Base-by-base conservation (phyloP, 1,284 basidiomycete species). In the Cystobasidium sp. region DNA sequence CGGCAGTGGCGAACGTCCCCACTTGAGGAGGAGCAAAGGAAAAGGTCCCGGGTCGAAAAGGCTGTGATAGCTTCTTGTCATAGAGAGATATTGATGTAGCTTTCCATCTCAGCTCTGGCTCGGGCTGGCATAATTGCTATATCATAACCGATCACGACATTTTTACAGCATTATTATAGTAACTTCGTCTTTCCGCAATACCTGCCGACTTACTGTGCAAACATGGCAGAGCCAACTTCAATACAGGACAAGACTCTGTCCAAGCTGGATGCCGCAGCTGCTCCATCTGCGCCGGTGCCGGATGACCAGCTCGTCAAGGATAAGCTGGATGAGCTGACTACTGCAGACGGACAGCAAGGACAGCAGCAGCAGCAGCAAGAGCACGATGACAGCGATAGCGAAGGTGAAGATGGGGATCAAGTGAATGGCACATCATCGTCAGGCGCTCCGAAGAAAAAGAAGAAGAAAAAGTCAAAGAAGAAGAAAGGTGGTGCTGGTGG, bases 391-490 rank as follows among this genome's bases (percentile, higher is more conserved):
- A 80, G 78, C n/a, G 82, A 83, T 31, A 82, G 81, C 31, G 81
- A 80, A 12, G 53, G 53, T 37, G 66, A 43, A 46, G 69, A 64
- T 61, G 82, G 71, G 16, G 81, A 55, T 18, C 76, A 55, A 22
- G 76, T 43, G 47, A 76, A 12, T 10, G 73, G 47, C 18, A 74
- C 68, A 6, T 78, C 78, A n/a, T 78, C 76, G 31, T 77, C 73
- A 46, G 78, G 68, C 20, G 82, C 89, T 49, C 93, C 93, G 84
- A 93, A 93, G 86, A 93, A 92, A 84, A 92, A 92, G 83, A 93
- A 93, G 86, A 97, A 97, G 82, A 97, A 97, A 86, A 94, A 92
- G 83, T 96, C 94, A 84, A 83, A 82, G 76, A 79, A 79, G 68
- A 80, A 79, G 73, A 80, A 79, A 64, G 74, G 80, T 14, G 76